phyloP scores from a whole-genome alignment of 768 basidiomycete genomes.

The Trametes cubensis region DNA sequence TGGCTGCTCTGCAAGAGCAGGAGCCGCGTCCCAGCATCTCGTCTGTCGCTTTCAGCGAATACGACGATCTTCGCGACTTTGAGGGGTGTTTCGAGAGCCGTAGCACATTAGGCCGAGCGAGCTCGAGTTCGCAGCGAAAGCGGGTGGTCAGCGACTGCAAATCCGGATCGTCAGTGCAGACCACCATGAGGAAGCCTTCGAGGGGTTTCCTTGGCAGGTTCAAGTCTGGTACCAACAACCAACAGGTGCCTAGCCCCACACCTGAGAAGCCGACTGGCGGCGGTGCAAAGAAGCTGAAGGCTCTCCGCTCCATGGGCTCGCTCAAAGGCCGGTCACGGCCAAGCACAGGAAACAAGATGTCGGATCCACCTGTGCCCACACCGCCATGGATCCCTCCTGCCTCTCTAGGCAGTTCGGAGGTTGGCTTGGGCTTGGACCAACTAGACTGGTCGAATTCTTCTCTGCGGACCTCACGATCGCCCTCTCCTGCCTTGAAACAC shows the following conservation, averaged over 20 bases:
- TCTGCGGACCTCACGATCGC: slow-evolving; percentile 26
- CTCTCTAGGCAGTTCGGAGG: slow-evolving; percentile 11
- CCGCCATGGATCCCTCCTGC: slow-evolving; percentile 23
- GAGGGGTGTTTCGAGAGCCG: slow-evolving; percentile 83
- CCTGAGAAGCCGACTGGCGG: slow-evolving; percentile 42
- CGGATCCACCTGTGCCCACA: slow-evolving; percentile 22
- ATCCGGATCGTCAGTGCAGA: slow-evolving; percentile 30
- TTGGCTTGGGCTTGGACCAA: slow-evolving; percentile 39
- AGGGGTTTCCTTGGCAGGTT: slow-evolving; percentile 68
- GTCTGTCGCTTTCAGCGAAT: slow-evolving; percentile 79
- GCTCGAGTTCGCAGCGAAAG: slow-evolving; percentile 34
- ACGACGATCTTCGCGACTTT: slow-evolving; percentile 86
- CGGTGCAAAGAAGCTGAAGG: slow-evolving; percentile 63
- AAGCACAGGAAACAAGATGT: slow-evolving; percentile 5
- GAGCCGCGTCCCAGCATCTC: slow-evolving; percentile 69
- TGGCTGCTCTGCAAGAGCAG: slow-evolving; percentile 39
- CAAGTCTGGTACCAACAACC: slow-evolving; percentile 48
- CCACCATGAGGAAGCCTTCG: slow-evolving; percentile 60
- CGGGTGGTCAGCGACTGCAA: slow-evolving; percentile 39
- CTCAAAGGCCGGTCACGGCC: slow-evolving; percentile 49
- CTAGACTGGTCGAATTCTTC: slow-evolving; percentile 47
- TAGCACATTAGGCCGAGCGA: slow-evolving; percentile 63
- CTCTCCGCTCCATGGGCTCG: slow-evolving; percentile 79
- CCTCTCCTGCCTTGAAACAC: slow-evolving; percentile 26
- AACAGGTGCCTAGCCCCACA: slow-evolving; percentile 47